Conservation (phyloP, 768 basidiomycete species). For the Lyophyllum decastes region DNA sequence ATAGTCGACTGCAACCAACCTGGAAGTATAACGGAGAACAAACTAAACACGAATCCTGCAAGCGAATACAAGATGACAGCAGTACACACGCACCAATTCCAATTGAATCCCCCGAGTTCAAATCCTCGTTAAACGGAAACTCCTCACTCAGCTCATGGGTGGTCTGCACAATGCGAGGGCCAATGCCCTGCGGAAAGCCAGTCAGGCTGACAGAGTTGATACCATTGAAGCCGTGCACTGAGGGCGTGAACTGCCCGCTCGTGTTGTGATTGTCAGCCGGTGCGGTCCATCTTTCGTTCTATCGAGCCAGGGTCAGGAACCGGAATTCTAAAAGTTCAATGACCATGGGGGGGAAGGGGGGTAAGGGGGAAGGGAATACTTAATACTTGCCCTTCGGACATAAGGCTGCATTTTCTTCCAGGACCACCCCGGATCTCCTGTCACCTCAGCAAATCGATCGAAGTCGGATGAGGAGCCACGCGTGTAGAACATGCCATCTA, state of each 20-base stretch:
- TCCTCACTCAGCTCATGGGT: slow-evolving; percentile 35
- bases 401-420: slow-evolving; percentile 24
- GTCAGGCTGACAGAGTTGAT: slow-evolving; percentile 27
- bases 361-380: too few species aligned
- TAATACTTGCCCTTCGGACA: slow-evolving; percentile 18
- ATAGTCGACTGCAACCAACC: slow-evolving; percentile 17
- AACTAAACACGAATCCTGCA: slow-evolving; percentile 12
- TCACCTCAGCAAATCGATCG: slow-evolving; percentile 23
- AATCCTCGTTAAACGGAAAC: slow-evolving; percentile 41
- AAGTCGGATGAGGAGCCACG: slow-evolving; percentile 27
- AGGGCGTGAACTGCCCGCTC: slow-evolving; percentile 30
- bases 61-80: slow-evolving; percentile 1
- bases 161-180: slow-evolving; percentile 32
- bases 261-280: slow-evolving; percentile 32
- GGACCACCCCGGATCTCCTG: slow-evolving; percentile 30
- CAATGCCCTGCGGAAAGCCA: slow-evolving; percentile 24
- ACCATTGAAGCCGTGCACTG: slow-evolving; percentile 8
- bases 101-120: slow-evolving; percentile 40
- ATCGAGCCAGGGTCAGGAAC: too few species aligned
- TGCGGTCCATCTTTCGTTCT: slow-evolving; percentile 14
- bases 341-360: too few species aligned
- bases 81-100: slow-evolving; percentile 37
- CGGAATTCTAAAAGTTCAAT: too few species aligned
- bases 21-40: slow-evolving; percentile 13
- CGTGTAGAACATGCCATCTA: slow-evolving; percentile 26